A percentile compares a stretch with the other conserved stretches of the same genome.
These are phyloP conservation scores for Pelargonium australe DNA, from an alignment of 441 rosid species.

Conservation along the genomic window DNA sequence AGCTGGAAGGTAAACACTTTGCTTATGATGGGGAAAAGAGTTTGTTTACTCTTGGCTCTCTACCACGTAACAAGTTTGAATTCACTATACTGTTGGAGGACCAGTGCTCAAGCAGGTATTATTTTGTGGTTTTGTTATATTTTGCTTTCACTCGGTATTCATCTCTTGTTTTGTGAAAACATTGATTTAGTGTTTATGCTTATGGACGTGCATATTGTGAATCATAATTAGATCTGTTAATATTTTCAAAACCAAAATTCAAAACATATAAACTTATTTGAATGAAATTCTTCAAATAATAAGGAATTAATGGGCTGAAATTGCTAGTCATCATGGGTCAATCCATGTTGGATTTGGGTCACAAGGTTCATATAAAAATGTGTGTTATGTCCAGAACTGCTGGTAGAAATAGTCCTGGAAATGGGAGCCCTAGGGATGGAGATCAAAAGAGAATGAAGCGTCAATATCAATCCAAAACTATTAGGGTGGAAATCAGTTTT, in stretches of 20 bases:
- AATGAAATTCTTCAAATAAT: too few species aligned
- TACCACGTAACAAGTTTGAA: constrained; percentile 47
- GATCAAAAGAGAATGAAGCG: constrained; percentile 42
- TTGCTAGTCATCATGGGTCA: too few species aligned
- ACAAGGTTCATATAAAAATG: neutral
- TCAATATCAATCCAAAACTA: constrained; percentile 34
- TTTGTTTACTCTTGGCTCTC: constrained; percentile 49
- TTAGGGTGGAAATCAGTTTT: constrained; percentile 46
- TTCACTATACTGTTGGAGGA: constrained; percentile 54
- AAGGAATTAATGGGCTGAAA: too few species aligned
- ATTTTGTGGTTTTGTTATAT: constrained; percentile 15
- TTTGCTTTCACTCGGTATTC: too few species aligned
- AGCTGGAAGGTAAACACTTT: constrained; percentile 40
- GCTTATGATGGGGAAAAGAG: constrained; percentile 66
- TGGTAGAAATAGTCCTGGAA: constrained; percentile 26
- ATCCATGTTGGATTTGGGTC: too few species aligned
- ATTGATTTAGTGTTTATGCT: neutral
- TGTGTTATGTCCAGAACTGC: constrained; percentile 16
- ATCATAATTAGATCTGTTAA: too few species aligned
- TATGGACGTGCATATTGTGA: too few species aligned
- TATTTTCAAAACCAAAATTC: too few species aligned
- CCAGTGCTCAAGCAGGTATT: constrained; percentile 23
- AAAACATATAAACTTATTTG: too few species aligned
- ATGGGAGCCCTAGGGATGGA: constrained; percentile 23
- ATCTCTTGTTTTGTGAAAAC: constrained; percentile 5